phyloP scores from a whole-genome alignment of 352 stramenopile species.

The Thalassiosira pacifica region DNA sequence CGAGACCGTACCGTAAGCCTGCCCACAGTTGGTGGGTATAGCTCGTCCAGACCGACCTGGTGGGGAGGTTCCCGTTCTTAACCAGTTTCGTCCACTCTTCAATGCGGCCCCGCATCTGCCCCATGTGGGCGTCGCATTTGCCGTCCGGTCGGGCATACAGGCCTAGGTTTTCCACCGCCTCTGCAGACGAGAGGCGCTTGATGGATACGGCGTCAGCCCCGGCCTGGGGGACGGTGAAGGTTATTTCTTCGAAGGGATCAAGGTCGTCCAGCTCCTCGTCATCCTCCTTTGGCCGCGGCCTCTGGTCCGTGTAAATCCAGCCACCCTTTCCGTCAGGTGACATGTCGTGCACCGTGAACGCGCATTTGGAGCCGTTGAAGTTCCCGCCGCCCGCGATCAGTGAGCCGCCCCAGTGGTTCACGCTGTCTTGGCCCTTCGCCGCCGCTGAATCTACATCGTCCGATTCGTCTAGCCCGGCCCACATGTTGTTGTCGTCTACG shows the following conservation, averaged over 20 bases:
- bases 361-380: background rate
- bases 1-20: conserved; percentile 16
- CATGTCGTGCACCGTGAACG: background rate
- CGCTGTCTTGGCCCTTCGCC: background rate
- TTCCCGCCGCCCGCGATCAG: background rate
- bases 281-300: background rate
- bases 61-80: conserved; percentile 1
- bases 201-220: background rate
- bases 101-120: background rate
- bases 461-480: background rate
- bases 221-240: background rate
- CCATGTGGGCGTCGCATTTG: background rate
- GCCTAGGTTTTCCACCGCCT: conserved; percentile 1
- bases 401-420: background rate
- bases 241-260: background rate
- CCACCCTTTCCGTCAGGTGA: background rate
- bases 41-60: background rate
- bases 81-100: conserved; percentile 1
- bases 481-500: conserved; percentile 9
- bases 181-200: background rate
- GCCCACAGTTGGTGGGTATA: conserved; percentile 31
- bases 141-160: background rate
- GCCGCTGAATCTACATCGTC: background rate
- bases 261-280: background rate
- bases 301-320: background rate